These are phyloP conservation scores for Aspergillus piperis DNA, from an alignment of 2,329 filamentous ascomycete genomes.

Conservation along the genomic window DNA sequence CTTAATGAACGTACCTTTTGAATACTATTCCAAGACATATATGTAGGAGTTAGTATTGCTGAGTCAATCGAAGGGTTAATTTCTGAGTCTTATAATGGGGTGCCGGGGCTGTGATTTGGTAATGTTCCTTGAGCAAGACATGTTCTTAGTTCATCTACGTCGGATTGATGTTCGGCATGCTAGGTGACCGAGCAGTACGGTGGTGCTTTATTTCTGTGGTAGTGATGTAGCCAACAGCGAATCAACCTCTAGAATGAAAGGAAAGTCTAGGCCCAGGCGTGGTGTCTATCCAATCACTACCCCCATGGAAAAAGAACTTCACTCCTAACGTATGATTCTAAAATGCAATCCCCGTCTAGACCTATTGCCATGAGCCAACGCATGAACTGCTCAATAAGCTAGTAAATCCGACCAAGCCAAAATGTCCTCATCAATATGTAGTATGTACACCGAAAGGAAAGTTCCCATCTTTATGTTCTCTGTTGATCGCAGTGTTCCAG, in stretches of 20 bases:
- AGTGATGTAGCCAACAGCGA: background rate
- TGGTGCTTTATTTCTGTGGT: background rate
- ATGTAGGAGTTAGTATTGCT: too few species aligned
- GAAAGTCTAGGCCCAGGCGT: background rate
- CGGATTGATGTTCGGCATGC: too few species aligned
- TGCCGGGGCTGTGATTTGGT: too few species aligned
- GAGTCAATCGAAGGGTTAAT: too few species aligned
- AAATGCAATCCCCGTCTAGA: background rate
- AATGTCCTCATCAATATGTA: background rate
- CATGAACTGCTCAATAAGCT: background rate
- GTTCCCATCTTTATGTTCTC: too few species aligned
- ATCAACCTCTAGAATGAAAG: background rate
- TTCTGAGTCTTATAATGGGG: too few species aligned
- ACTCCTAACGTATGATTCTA: background rate
- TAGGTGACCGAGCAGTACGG: too few species aligned
- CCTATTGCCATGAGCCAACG: background rate
- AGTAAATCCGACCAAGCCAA: background rate
- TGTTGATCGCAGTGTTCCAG: too few species aligned
- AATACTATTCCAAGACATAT: too few species aligned
- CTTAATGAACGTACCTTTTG: too few species aligned
- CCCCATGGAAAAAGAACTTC: background rate
- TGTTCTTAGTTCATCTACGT: accelerated
- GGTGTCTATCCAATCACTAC: background rate
- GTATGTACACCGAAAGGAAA: background rate
- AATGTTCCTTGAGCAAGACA: too few species aligned